Evolutionary conservation across 805 yeast species (phyloP), one percentile per base, ranked within the genome.

Genomic region (Starmerella apis): DNA sequence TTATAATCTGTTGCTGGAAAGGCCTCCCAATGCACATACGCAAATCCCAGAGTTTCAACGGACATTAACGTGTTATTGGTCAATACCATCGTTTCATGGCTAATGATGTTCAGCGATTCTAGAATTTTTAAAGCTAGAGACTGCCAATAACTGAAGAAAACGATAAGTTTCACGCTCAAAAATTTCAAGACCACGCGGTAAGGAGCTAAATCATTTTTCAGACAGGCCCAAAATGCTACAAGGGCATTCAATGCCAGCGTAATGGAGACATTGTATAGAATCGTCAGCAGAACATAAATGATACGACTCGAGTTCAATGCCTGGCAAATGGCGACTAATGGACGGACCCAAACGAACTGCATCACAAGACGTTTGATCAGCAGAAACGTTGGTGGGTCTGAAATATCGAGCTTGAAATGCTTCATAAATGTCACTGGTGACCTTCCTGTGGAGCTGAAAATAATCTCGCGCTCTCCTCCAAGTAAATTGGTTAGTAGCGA

Each of bases 71-170:
- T 79, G 67, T 86, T 86, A 61, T 86, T 94, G 41, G 86, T 80
- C 3, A 78, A 71, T 38, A 73, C 72, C 1, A 86, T 83, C 14
- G 68, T 57, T 11, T 65, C 64, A 16, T 61, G 55, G 14, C 64
- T 63, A 49, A 59, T 58, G 36, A 51, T 47, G 52, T 59, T 68
- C 49, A 53, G 64, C 60, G 47, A 68, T 58, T 37, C 64, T 51
- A 53, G 77, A 56, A 38, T 71, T 45, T 48, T 80, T 74, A 59
- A 73, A 57, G 61, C 73, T 69, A 66, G 74, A 69, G 94, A 86
- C 63, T 92, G 98, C 99, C 99, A 92, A 64, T 87, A 92, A n/a
- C 95, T 84, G 22, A 96, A 97, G 72, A 92, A 92, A 44, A 92
- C 88, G 48, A 92, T 86, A 55, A 87, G 73, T 62, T 92, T 92